phyloP scores from a whole-genome alignment of 2,329 filamentous ascomycete species.

The Pseudogymnoascus sp. region DNA sequence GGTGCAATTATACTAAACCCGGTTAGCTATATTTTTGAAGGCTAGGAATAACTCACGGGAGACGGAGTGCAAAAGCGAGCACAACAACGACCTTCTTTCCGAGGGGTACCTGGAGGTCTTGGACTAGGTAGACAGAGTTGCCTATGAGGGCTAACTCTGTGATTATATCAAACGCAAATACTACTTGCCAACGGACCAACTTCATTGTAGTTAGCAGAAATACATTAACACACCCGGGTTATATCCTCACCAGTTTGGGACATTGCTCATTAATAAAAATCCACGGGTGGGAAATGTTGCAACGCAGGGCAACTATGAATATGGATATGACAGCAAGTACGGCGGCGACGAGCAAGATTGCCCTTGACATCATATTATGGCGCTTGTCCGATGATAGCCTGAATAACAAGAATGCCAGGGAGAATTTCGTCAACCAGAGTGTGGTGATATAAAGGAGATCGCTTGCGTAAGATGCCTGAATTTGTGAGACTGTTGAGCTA shows the following conservation, averaged over 20 bases:
- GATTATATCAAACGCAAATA: conserved; percentile 34
- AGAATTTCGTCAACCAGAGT: conserved; percentile 38
- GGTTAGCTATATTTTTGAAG: conserved; percentile 2
- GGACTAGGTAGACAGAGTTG: conserved; percentile 33
- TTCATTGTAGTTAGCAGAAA: conserved; percentile 14
- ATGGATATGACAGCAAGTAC: conserved; percentile 34
- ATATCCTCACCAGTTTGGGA: conserved; percentile 26
- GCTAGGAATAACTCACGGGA: conserved; percentile 28
- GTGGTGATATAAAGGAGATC: conserved; percentile 38
- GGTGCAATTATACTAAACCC: conserved; percentile 34
- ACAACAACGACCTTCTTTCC: conserved; percentile 35
- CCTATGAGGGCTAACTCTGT: conserved; percentile 34
- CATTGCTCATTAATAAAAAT: conserved; percentile 28
- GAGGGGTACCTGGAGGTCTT: conserved; percentile 32
- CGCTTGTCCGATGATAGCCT: conserved; percentile 37
- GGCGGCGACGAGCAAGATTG: conserved; percentile 31
- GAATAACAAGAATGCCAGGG: conserved; percentile 36
- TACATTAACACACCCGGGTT: background rate
- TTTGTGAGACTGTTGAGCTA: background rate
- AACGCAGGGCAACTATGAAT: conserved; percentile 35
- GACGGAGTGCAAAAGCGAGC: conserved; percentile 35
- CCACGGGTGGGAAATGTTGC: conserved; percentile 34
- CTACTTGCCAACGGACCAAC: conserved; percentile 34
- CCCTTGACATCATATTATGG: conserved; percentile 33
- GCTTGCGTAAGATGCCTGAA: conserved; percentile 32